phyloP scores from a whole-genome alignment of 768 basidiomycete genomes.

The Leccinum boreale region DNA sequence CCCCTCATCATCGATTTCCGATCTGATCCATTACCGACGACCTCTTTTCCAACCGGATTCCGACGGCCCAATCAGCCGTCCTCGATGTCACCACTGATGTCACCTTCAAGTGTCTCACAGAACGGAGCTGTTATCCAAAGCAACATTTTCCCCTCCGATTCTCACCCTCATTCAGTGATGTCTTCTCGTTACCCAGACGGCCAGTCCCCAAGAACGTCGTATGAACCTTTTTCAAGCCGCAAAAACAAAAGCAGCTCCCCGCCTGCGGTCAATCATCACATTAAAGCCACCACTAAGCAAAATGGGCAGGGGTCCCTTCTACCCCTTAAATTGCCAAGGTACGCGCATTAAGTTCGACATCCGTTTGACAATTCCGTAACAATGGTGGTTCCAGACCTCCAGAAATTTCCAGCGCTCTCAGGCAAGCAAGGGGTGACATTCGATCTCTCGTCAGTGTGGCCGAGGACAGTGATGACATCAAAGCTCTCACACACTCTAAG shows the following conservation, averaged over 20 bases:
- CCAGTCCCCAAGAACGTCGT: neutral
- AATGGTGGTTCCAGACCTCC: neutral
- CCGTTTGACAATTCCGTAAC: slow-evolving; percentile 5
- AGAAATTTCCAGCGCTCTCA: neutral
- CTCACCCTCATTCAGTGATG: neutral
- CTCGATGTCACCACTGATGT: neutral
- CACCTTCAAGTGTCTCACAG: neutral
- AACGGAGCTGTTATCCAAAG: neutral
- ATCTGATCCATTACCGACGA: neutral
- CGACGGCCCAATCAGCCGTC: neutral
- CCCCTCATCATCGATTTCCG: neutral
- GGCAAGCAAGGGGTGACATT: neutral
- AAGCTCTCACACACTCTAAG: slow-evolving; percentile 8
- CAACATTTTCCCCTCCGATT: neutral
- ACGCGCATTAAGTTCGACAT: neutral
- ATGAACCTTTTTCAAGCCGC: neutral
- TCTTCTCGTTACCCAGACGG: neutral
- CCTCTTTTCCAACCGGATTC: neutral
- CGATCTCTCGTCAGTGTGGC: neutral
- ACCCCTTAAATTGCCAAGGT: slow-evolving; percentile 9
- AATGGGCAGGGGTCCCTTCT: neutral
- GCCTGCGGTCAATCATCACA: slow-evolving; percentile 4
- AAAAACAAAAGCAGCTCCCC: neutral
- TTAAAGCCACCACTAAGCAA: slow-evolving; percentile 6
- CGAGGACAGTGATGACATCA: neutral